A percentile compares a stretch with the other conserved stretches of the same genome.
Conservation (phyloP, 768 basidiomycete genomes). For the Naganishia friedmannii region DNA sequence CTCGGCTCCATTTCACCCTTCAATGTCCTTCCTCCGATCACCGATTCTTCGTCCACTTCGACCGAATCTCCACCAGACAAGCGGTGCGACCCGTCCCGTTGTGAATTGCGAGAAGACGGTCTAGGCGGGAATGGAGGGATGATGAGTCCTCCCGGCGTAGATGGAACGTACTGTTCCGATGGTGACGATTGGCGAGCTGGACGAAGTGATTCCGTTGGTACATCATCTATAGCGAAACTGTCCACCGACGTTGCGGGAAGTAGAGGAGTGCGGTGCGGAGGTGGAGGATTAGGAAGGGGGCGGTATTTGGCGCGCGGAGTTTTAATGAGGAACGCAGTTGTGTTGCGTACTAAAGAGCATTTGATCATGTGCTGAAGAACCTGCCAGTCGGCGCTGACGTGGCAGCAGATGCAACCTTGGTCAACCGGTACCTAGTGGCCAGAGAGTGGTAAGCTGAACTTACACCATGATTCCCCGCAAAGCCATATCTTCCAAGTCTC, state of each 20-base stretch:
- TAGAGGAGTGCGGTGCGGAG: background rate
- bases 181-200: background rate
- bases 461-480: conserved; percentile 15
- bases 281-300: conserved; percentile 1
- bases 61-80: conserved; percentile 17
- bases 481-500: conserved; percentile 15
- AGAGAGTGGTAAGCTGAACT: background rate
- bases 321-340: conserved; percentile 12
- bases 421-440: background rate
- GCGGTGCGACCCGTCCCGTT: background rate
- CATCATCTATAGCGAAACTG: conserved; percentile 23
- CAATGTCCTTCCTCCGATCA: conserved; percentile 51
- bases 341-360: conserved; percentile 18
- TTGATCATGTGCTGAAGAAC: conserved; percentile 26
- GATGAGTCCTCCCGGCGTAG: conserved; percentile 47
- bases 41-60: conserved; percentile 43
- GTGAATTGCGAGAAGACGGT: background rate
- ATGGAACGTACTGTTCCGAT: conserved; percentile 33
- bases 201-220: background rate
- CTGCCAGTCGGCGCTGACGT: conserved; percentile 27
- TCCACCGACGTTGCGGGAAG: conserved; percentile 16
- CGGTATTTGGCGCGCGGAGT: conserved; percentile 21
- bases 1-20: conserved; percentile 41
- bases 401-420: background rate
- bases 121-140: conserved; percentile 49